Evolutionary conservation across 1,284 basidiomycete species (phyloP).

Genomic region (Leccinum fuscescens): DNA sequence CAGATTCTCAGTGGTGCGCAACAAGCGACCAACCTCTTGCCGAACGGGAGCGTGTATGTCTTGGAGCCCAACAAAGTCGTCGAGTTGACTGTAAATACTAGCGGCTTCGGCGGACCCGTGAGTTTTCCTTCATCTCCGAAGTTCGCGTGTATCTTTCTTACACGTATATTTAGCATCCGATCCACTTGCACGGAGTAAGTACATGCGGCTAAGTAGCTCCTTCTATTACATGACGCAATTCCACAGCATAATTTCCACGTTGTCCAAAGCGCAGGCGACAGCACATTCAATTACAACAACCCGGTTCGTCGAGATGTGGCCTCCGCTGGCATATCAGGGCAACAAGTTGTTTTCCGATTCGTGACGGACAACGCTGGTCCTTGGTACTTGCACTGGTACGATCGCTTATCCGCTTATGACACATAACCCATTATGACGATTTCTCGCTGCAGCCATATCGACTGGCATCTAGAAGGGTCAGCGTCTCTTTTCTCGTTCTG

Average conservation of each 20-base stretch:
- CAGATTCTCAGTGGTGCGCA: constrained; percentile 38
- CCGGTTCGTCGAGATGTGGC: constrained; percentile 38
- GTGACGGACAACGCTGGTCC: constrained; percentile 39
- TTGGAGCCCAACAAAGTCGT: constrained; percentile 35
- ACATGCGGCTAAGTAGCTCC: background rate
- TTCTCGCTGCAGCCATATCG: background rate
- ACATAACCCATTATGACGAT: background rate
- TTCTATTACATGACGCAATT: constrained; percentile 7
- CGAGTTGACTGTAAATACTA: constrained; percentile 31
- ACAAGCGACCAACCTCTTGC: constrained; percentile 28
- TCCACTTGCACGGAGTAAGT: constrained; percentile 31
- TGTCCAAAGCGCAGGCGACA: constrained; percentile 31
- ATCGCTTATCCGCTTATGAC: background rate
- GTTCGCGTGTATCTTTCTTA: constrained; percentile 1
- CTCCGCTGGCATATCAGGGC: constrained; percentile 24
- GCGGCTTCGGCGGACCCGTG: constrained; percentile 21
- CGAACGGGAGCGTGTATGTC: constrained; percentile 29
- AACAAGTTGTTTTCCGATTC: constrained; percentile 36
- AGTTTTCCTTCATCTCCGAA: background rate
- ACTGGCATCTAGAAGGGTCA: background rate
- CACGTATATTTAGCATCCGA: constrained; percentile 30
- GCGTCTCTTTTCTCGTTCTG: background rate
- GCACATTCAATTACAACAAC: constrained; percentile 39
- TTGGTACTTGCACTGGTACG: constrained; percentile 33
- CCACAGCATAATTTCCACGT: constrained; percentile 36